Evolutionary conservation across 176 grass and related monocot species (phyloP).

Genomic region (Aegilops sharonensis): DNA sequence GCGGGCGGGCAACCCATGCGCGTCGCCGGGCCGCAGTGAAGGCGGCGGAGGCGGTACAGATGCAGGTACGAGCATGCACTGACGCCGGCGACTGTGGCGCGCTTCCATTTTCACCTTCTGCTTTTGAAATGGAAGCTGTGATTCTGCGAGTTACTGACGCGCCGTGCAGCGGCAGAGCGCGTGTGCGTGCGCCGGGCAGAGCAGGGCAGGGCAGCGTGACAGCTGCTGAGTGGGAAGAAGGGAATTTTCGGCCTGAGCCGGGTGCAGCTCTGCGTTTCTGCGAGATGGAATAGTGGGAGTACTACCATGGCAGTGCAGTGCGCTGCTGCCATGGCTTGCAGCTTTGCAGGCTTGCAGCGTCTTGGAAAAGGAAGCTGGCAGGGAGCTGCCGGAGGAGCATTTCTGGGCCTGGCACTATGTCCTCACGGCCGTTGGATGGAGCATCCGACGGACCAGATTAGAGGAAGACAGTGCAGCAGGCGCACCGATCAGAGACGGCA

Average conservation of each 20-base stretch:
- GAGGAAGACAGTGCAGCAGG: neutral
- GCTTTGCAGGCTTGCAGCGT: neutral
- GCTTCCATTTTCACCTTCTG: slow-evolving; percentile 60
- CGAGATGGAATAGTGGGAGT: neutral
- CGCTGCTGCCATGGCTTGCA: neutral
- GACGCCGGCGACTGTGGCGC: neutral
- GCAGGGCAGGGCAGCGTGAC: slow-evolving; percentile 17
- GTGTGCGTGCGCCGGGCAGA: neutral
- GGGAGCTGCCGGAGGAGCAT: neutral
- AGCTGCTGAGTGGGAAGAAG: neutral
- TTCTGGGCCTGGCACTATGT: neutral
- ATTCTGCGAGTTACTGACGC: slow-evolving; percentile 45
- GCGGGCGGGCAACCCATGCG: slow-evolving; percentile 51
- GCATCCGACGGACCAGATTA: neutral
- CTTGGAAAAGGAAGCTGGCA: neutral
- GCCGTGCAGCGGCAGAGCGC: neutral
- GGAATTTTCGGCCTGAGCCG: slow-evolving; percentile 17
- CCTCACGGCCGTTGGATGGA: neutral
- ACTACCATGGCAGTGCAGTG: neutral
- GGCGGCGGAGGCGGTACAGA: slow-evolving; percentile 6
- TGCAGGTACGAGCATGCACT: neutral
- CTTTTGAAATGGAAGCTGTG: slow-evolving; percentile 42
- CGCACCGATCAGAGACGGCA: no score
- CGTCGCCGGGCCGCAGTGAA: neutral
- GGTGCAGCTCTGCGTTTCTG: neutral